A percentile compares a stretch with the other conserved stretches of the same genome.
These are phyloP conservation scores for Lasiosphaeria miniovina DNA, from an alignment of 495 filamentous ascomycete genomes.

Conservation along the genomic window DNA sequence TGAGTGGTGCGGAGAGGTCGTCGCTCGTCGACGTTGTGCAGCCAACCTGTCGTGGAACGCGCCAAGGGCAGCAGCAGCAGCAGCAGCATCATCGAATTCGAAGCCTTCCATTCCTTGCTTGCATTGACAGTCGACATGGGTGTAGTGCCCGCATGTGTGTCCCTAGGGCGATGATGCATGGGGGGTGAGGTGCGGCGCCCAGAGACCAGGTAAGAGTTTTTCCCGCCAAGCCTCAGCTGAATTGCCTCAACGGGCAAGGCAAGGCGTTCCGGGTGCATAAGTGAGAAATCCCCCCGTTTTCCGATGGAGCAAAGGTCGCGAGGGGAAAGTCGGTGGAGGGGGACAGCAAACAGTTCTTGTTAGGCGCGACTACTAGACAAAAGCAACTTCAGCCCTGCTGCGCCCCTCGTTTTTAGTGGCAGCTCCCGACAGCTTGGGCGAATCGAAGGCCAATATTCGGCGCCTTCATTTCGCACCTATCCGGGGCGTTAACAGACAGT, in stretches of 20 bases:
- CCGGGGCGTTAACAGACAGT: constrained; percentile 15
- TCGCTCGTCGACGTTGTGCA: too few relatives aligned
- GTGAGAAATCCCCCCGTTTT: constrained; percentile 2
- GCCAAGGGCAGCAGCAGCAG: too few relatives aligned
- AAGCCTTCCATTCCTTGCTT: too few relatives aligned
- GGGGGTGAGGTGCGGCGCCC: too few relatives aligned
- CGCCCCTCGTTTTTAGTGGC: constrained; percentile 21
- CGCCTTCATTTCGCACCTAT: constrained; percentile 11
- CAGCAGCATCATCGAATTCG: too few relatives aligned
- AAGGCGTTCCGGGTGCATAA: constrained; percentile 5
- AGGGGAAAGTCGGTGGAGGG: constrained; percentile 6
- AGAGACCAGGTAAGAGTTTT: neutral
- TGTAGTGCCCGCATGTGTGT: too few relatives aligned
- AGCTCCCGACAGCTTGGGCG: constrained; percentile 6
- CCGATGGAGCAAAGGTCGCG: constrained; percentile 27
- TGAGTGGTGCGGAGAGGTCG: neutral
- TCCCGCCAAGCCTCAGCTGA: constrained; percentile 7
- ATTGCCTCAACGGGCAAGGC: neutral
- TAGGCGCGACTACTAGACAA: neutral
- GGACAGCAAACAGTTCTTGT: neutral
- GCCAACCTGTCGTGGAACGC: too few relatives aligned
- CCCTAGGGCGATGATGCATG: too few relatives aligned
- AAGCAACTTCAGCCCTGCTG: constrained; percentile 23
- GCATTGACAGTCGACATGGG: too few relatives aligned
- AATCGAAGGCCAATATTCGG: constrained; percentile 8